A percentile compares a stretch with the other conserved stretches of the same genome.
phyloP scores from a whole-genome alignment of 345 rosid species.

The Litchi chinensis region DNA sequence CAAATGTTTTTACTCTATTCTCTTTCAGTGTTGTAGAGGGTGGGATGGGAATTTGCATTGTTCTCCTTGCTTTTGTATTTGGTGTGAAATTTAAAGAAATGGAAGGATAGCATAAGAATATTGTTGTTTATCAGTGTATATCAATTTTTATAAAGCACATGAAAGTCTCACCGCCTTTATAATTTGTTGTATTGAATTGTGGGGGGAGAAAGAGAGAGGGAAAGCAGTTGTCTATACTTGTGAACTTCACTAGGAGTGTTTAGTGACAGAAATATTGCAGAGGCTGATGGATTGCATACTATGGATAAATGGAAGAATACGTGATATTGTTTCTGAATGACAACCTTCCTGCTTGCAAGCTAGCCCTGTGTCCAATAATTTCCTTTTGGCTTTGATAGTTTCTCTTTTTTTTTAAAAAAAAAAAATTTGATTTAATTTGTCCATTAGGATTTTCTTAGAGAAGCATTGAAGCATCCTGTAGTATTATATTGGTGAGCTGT shows the following conservation, averaged over 20 bases:
- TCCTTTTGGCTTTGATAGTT: not conserved
- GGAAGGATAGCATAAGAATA: not conserved
- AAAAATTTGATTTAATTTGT: not conserved
- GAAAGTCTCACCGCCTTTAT: not conserved
- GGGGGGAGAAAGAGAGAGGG: not conserved
- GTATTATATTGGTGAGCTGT: not conserved
- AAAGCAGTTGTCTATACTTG: not conserved
- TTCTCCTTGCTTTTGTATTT: slow-evolving; percentile 2
- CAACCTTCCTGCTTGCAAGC: not conserved
- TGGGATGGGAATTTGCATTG: not conserved
- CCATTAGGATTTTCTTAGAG: not conserved
- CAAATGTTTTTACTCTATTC: not conserved
- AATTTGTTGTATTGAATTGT: not conserved
- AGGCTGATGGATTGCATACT: not conserved
- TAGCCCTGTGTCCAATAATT: not conserved
- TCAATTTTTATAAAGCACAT: not conserved
- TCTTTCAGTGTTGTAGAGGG: not conserved
- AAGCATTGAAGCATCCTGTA: not conserved
- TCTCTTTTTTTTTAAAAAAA: not conserved
- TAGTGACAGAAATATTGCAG: not conserved
- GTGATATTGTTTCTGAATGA: not conserved
- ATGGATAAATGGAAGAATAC: not conserved
- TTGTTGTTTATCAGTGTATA: not conserved
- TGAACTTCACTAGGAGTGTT: not conserved
- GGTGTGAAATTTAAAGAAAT: slow-evolving; percentile 5